These are phyloP conservation scores for Suillus variegatus DNA, from an alignment of 768 basidiomycete genomes.

Conservation along the genomic window DNA sequence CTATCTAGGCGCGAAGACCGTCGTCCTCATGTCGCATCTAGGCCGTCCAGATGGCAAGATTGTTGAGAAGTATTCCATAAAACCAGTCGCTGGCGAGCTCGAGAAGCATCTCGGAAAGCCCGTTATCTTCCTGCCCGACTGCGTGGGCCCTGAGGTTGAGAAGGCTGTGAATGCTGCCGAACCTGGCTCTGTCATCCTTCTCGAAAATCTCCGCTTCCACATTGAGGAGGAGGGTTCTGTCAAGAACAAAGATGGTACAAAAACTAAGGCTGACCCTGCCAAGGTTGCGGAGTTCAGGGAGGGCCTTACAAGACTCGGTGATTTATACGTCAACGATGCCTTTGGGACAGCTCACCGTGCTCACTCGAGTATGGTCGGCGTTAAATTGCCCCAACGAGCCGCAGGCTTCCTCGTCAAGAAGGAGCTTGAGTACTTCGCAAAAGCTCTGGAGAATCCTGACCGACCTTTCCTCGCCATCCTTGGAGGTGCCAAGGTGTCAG, in stretches of 20 bases:
- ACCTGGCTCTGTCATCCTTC: conserved; percentile 76
- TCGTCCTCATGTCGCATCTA: conserved; percentile 97
- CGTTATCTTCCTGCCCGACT: conserved; percentile 83
- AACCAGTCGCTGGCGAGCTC: conserved; percentile 81
- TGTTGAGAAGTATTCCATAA: conserved; percentile 87
- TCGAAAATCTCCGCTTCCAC: conserved; percentile 98
- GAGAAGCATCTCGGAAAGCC: conserved; percentile 68
- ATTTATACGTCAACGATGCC: conserved; percentile 98
- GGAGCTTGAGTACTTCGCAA: conserved; percentile 98
- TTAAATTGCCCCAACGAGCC: conserved; percentile 89
- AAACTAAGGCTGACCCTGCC: conserved; percentile 89
- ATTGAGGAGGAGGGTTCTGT: conserved; percentile 95
- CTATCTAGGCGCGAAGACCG: conserved; percentile 67
- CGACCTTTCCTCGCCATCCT: conserved; percentile 97
- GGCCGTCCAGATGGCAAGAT: conserved; percentile 95
- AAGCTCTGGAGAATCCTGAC: conserved; percentile 93
- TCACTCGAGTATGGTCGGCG: conserved; percentile 98
- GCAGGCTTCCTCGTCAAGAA: conserved; percentile 98
- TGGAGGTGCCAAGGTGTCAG: conserved; percentile 97
- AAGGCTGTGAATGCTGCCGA: conserved; percentile 61
- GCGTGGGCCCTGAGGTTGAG: conserved; percentile 86
- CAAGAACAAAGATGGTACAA: conserved; percentile 92
- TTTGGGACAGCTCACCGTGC: conserved; percentile 99
- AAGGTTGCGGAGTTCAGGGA: conserved; percentile 84
- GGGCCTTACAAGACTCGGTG: conserved; percentile 86